Percentiles rank a stretch among this genome's conserved stretches.
Conservation (phyloP, 345 rosid species). For the Litchi chinensis region DNA sequence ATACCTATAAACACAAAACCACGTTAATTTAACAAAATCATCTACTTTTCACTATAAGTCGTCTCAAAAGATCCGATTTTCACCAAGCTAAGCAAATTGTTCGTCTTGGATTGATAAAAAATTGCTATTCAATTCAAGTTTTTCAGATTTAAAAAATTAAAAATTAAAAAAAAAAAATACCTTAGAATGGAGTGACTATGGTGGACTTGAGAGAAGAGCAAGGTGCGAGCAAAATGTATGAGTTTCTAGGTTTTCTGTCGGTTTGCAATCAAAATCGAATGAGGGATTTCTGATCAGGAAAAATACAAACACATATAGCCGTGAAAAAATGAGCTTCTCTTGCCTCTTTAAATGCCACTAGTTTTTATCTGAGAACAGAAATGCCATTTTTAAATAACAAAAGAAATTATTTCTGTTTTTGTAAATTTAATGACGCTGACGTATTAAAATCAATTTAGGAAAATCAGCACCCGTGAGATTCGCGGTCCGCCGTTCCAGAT, state of each 20-base stretch:
- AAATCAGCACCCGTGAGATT: neutral
- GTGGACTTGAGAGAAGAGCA: neutral
- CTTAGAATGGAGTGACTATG: neutral
- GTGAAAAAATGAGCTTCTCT: neutral
- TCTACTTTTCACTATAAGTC: neutral
- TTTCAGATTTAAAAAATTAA: constrained; percentile 15
- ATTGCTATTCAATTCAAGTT: neutral
- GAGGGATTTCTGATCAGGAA: neutral
- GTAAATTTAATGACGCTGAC: neutral
- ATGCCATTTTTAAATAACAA: neutral
- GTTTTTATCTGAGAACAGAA: constrained; percentile 1
- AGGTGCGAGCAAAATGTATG: neutral
- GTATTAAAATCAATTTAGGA: neutral
- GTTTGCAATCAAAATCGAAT: neutral
- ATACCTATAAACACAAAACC: constrained; percentile 24
- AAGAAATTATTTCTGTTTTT: too few relatives aligned
- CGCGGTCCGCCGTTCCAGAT: too few relatives aligned
- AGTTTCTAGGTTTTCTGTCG: neutral
- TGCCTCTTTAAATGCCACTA: constrained; percentile 5
- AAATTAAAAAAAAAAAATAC: constrained; percentile 3
- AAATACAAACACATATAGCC: neutral
- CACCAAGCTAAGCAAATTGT: neutral
- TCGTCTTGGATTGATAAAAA: neutral
- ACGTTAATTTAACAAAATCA: neutral
- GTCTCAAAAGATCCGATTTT: neutral